Evolutionary conservation across 2,329 filamentous ascomycete genomes (phyloP), one percentile per base, ranked within the genome.

Genomic region (Aspergillus clavatus): DNA sequence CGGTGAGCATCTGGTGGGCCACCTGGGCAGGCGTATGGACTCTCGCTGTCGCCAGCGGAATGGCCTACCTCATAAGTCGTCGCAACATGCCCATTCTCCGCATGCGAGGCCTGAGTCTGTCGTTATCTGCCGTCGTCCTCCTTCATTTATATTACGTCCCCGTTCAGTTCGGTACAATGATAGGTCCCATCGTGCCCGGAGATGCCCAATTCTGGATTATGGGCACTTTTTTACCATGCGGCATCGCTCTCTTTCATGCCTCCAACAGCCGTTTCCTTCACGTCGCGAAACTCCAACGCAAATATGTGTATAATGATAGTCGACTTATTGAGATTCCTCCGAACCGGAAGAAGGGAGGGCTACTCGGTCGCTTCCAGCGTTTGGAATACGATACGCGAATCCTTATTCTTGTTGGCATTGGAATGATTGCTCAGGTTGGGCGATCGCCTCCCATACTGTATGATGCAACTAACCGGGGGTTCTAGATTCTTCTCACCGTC

Each of bases 221-320:
- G 82, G 76, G 78, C 50, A 71, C 81, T 44, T 82, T 80, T 60
- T 68, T 85, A 3, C 82, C 82, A 8, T 75, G 81, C 38, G 82
- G 82, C 19, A 80, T 86, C 43, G 81, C 80, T 6, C 66, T 86
- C 4, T 84, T 84, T 58, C 81, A 85, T 57, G 81, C 79, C 18
- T 77, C 78, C 48, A 83, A 83, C 59, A 76, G 72, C 55, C 78
- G 79, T 44, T 79, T 84, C 42, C 72, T 82, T 14, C 69, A 81
- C 51, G 71, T 82, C 43, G 79, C 79, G 40, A 73, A 73, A 51
- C 70, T 74, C 21, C 81, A 83, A 60, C 69, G 67, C 52, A 72
- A 68, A 51, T 72, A 72, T 41, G 67, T 68, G 23, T 52, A 55
- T 6, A 50, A 43, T 3, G 48, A 47, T 12, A 38, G 47, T 18